Evolutionary conservation across 306 rosid species (phyloP).

Genomic region (Prunus campanulata): DNA sequence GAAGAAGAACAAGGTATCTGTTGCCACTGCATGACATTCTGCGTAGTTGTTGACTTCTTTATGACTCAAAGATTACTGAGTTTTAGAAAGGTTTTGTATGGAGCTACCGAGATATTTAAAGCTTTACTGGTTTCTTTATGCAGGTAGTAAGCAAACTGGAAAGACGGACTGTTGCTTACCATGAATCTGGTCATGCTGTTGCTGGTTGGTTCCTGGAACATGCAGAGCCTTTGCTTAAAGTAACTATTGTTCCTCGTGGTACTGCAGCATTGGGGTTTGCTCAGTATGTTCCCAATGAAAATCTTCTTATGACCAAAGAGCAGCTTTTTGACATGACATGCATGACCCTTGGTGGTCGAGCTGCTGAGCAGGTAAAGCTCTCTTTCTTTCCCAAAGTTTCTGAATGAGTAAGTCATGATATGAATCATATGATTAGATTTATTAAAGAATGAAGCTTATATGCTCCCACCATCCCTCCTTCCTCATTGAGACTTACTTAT

Average conservation of each 20-base stretch:
- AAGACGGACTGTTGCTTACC: constrained; percentile 91
- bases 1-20: constrained; percentile 84
- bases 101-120: constrained; percentile 1
- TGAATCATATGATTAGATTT: not conserved
- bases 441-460: not conserved
- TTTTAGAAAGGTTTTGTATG: not conserved
- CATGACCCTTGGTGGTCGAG: constrained; percentile 98
- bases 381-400: not conserved
- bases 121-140: constrained; percentile 12
- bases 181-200: constrained; percentile 97
- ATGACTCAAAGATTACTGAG: not conserved
- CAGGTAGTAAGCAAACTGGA: constrained; percentile 92
- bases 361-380: constrained; percentile 80
- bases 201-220: constrained; percentile 90
- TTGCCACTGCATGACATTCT: not conserved
- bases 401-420: not conserved
- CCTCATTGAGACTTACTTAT: not conserved
- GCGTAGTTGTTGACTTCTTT: not conserved
- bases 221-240: constrained; percentile 85
- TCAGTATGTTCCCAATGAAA: constrained; percentile 87
- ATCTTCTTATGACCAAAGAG: constrained; percentile 90
- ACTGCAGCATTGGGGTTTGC: constrained; percentile 96
- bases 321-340: constrained; percentile 93
- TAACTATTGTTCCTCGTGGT: constrained; percentile 91
- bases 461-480: not conserved